phyloP scores from a whole-genome alignment of 495 filamentous ascomycete species.

The Aspergillus haitiensis region DNA sequence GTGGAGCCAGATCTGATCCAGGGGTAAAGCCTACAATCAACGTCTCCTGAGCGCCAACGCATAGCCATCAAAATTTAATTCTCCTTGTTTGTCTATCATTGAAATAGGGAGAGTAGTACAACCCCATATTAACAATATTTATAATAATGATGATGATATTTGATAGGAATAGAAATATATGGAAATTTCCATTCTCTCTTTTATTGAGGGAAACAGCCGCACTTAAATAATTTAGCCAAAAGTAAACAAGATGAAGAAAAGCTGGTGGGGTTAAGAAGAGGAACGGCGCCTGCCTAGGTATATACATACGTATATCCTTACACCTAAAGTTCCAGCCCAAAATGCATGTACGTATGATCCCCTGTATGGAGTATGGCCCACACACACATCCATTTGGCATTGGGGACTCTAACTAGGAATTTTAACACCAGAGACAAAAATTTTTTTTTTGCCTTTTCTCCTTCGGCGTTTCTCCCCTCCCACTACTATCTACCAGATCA shows the following conservation, averaged over 20 bases:
- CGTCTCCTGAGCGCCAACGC: not conserved
- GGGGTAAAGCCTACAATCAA: not conserved
- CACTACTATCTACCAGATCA: no score
- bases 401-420: not conserved
- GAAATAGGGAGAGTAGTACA: not conserved
- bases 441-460: no score
- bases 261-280: slow-evolving; percentile 3
- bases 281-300: not conserved
- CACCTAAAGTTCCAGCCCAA: slow-evolving; percentile 3
- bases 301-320: not conserved
- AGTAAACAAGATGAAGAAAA: not conserved
- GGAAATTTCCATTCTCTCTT: not conserved
- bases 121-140: no score
- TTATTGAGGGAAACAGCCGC: not conserved
- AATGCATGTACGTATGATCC: slow-evolving; percentile 2
- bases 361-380: not conserved
- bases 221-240: not conserved
- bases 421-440: no score
- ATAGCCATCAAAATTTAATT: not conserved
- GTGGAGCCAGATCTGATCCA: slow-evolving; percentile 5
- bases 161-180: no score
- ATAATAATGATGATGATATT: no score
- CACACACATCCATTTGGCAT: not conserved
- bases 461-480: no score
- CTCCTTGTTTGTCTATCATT: not conserved